A percentile compares a stretch with the other conserved stretches of the same genome.
Evolutionary conservation across 768 basidiomycete species (phyloP).

Genomic region (Leccinum arenicola): DNA sequence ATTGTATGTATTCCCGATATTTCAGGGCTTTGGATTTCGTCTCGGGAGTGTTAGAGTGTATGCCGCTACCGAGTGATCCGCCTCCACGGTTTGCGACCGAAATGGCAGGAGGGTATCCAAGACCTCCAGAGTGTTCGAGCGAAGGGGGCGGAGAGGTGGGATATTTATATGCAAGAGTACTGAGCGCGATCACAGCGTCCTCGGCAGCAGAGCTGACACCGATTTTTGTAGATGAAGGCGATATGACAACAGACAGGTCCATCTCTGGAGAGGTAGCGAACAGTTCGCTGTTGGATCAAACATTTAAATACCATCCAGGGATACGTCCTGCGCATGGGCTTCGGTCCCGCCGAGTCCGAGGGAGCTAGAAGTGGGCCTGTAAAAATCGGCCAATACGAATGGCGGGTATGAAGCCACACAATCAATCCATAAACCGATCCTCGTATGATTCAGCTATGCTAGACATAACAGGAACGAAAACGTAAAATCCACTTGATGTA

Average conservation of each 20-base stretch:
- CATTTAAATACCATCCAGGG: constrained; percentile 3
- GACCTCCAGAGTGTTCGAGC: constrained; percentile 1
- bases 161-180: constrained; percentile 1
- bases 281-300: not conserved
- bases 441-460: not conserved
- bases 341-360: not conserved
- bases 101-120: not conserved
- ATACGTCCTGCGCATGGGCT: not conserved
- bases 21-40: constrained; percentile 8
- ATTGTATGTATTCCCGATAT: constrained; percentile 40
- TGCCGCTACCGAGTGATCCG: not conserved
- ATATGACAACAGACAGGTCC: not conserved
- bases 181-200: constrained; percentile 3
- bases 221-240: not conserved
- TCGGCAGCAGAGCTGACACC: not conserved
- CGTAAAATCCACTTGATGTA: not conserved
- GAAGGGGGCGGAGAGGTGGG: constrained; percentile 1
- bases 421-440: not conserved
- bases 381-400: not conserved
- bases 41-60: not conserved
- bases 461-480: not conserved
- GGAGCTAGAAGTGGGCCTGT: not conserved
- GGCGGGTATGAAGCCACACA: not conserved
- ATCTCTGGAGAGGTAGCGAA: constrained; percentile 1
- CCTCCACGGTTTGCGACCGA: not conserved